A percentile compares a stretch with the other conserved stretches of the same genome.
phyloP scores from a whole-genome alignment of 2,329 filamentous ascomycete species.

The Pseudogymnoascus sp. region DNA sequence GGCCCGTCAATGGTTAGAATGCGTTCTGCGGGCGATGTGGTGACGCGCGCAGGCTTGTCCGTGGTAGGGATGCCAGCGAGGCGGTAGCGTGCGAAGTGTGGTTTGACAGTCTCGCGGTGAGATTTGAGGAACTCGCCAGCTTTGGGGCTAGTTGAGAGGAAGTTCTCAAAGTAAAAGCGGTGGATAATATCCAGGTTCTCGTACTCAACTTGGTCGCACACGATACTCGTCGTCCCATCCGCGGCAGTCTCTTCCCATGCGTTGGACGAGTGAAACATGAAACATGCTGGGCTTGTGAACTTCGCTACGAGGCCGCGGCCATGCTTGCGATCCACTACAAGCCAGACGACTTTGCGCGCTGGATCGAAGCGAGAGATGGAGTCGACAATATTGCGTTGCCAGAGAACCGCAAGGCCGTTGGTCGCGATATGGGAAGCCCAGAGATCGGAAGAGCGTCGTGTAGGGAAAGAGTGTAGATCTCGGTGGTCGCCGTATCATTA shows the following conservation, averaged over 20 bases:
- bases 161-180: constrained; percentile 61
- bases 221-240: constrained; percentile 43
- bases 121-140: constrained; percentile 41
- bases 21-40: constrained; percentile 25
- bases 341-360: constrained; percentile 56
- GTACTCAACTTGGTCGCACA: constrained; percentile 60
- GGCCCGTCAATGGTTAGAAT: constrained; percentile 43
- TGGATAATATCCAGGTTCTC: constrained; percentile 58
- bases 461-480: too few relatives aligned
- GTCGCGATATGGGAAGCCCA: too few relatives aligned
- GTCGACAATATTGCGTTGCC: constrained; percentile 61
- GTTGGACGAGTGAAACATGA: constrained; percentile 76
- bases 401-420: constrained; percentile 54
- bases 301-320: constrained; percentile 59
- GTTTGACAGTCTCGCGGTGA: constrained; percentile 38
- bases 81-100: constrained; percentile 18
- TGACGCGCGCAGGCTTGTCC: neutral
- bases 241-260: constrained; percentile 56
- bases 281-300: constrained; percentile 61
- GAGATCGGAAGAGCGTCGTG: too few relatives aligned
- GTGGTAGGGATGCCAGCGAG: constrained; percentile 19
- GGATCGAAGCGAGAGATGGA: constrained; percentile 58
- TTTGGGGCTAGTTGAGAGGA: constrained; percentile 49
- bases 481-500: too few relatives aligned
- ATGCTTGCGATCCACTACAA: constrained; percentile 61